A percentile compares a stretch with the other conserved stretches of the same genome.
phyloP scores from a whole-genome alignment of 2,329 filamentous ascomycete genomes.

The Neobulgaria alba region DNA sequence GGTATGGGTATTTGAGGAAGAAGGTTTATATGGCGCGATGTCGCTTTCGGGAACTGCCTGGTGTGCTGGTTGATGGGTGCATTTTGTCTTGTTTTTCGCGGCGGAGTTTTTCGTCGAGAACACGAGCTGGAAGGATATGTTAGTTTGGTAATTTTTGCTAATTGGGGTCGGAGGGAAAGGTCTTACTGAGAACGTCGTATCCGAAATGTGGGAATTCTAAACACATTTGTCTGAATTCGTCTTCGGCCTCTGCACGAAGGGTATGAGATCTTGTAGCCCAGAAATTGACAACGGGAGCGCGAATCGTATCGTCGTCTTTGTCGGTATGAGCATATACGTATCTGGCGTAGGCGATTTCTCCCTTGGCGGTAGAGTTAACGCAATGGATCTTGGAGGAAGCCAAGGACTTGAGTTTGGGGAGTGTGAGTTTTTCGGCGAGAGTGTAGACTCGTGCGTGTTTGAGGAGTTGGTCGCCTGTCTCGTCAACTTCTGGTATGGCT shows the following conservation, averaged over 20 bases:
- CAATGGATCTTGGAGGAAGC: constrained; percentile 88
- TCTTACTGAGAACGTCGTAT: constrained; percentile 79
- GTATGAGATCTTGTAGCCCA: constrained; percentile 78
- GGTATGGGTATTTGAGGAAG: no score
- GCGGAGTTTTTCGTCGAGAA: constrained; percentile 59
- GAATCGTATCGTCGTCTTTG: constrained; percentile 61
- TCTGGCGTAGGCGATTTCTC: constrained; percentile 84
- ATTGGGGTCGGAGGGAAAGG: neutral
- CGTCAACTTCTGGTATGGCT: constrained; percentile 56
- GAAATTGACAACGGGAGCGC: constrained; percentile 79
- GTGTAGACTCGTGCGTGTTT: constrained; percentile 88
- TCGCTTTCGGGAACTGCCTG: constrained; percentile 46
- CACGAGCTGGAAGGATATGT: constrained; percentile 42
- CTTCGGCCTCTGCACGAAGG: constrained; percentile 75
- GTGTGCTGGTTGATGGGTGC: constrained; percentile 29
- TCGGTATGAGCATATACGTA: constrained; percentile 78
- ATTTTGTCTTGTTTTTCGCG: constrained; percentile 49
- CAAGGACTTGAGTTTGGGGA: constrained; percentile 61
- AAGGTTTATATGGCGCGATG: constrained; percentile 33
- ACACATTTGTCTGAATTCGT: constrained; percentile 77
- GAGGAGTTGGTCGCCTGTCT: constrained; percentile 73
- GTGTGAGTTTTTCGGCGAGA: constrained; percentile 68
- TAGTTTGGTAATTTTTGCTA: no score
- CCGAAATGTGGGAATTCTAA: constrained; percentile 86
- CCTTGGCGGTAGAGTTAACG: constrained; percentile 77